These are phyloP conservation scores for Boehmeria nivea DNA, from an alignment of 306 rosid genomes.

Conservation along the genomic window DNA sequence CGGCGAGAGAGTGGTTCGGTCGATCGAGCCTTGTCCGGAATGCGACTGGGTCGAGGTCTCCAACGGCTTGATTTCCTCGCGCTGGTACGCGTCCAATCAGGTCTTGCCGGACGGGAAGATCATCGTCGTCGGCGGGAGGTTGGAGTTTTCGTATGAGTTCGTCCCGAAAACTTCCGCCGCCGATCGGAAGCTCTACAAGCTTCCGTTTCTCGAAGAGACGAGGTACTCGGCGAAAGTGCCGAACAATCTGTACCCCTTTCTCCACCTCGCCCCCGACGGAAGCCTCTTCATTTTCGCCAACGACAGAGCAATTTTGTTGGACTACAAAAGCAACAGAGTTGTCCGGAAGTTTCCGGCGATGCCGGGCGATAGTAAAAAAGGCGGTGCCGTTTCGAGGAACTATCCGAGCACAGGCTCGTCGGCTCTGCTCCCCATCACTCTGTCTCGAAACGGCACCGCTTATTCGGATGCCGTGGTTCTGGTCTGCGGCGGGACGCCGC, in stretches of 20 bases:
- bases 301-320: constrained; percentile 26
- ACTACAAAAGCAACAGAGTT: constrained; percentile 13
- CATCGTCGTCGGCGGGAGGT: constrained; percentile 28
- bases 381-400: constrained; percentile 23
- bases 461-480: constrained; percentile 17
- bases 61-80: constrained; percentile 14
- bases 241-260: constrained; percentile 31
- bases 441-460: background rate
- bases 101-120: constrained; percentile 27
- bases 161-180: constrained; percentile 20
- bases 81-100: constrained; percentile 37
- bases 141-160: constrained; percentile 27
- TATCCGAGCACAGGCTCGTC: constrained; percentile 39
- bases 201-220: constrained; percentile 30
- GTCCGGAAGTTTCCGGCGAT: constrained; percentile 17
- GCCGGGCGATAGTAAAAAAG: constrained; percentile 2
- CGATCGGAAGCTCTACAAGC: constrained; percentile 3
- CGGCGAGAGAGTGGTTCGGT: constrained; percentile 29
- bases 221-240: background rate
- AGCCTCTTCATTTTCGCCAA: constrained; percentile 31
- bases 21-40: constrained; percentile 10
- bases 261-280: constrained; percentile 29
- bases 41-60: constrained; percentile 28
- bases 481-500: constrained; percentile 30
- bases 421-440: constrained; percentile 20